Conservation (phyloP, 352 stramenopile genomes). For the Blastocystis sp. region DNA sequence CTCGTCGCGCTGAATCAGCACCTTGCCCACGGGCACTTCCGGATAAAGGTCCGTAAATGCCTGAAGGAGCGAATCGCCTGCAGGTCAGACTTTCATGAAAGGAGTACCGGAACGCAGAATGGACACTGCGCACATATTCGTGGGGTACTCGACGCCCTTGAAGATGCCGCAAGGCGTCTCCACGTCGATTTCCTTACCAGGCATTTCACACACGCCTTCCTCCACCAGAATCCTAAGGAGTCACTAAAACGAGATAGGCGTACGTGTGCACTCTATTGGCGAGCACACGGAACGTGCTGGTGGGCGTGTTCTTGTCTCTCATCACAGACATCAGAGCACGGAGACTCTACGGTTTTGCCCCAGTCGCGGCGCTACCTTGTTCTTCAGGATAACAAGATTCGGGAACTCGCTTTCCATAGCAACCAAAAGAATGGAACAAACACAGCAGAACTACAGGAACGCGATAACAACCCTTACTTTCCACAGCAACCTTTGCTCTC, state of each 20-base stretch:
- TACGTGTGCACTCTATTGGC: slow-evolving; percentile 46
- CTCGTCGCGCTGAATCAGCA: slow-evolving; percentile 73
- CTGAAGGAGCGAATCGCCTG: slow-evolving; percentile 70
- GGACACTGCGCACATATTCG: slow-evolving; percentile 68
- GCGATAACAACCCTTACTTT: slow-evolving; percentile 69
- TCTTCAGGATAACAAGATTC: slow-evolving; percentile 48
- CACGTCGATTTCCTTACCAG: slow-evolving; percentile 62
- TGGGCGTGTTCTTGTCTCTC: slow-evolving; percentile 24
- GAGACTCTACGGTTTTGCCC: not conserved
- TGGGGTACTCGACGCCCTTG: slow-evolving; percentile 66
- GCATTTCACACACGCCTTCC: slow-evolving; percentile 67
- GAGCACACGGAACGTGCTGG: not conserved
- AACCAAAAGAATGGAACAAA: slow-evolving; percentile 50
- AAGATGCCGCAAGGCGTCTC: slow-evolving; percentile 71
- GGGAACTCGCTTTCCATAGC: slow-evolving; percentile 35
- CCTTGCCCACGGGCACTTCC: slow-evolving; percentile 70
- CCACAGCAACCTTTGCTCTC: slow-evolving; percentile 69
- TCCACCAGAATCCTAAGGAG: slow-evolving; percentile 68
- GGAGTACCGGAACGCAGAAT: slow-evolving; percentile 71
- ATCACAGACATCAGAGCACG: slow-evolving; percentile 45
- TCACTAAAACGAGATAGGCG: not conserved
- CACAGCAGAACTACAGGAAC: slow-evolving; percentile 59
- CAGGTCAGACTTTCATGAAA: not conserved
- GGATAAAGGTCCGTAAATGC: slow-evolving; percentile 70
- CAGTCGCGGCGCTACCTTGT: not conserved